Conservation (phyloP, 108 stramenopile genomes). For the Seminavis robusta region DNA sequence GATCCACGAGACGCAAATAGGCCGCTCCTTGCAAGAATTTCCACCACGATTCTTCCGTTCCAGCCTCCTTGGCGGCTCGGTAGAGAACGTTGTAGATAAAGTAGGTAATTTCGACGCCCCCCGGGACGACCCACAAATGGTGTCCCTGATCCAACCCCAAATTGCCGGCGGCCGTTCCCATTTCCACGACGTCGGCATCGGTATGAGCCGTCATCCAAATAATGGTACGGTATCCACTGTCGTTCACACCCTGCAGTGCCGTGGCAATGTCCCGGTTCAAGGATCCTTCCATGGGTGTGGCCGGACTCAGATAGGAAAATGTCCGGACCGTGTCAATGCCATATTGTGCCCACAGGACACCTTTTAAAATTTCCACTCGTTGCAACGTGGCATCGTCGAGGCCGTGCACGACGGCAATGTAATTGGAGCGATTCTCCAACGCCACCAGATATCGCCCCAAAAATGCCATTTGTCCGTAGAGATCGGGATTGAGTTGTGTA, state of each 20-base stretch:
- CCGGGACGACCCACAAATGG: not conserved
- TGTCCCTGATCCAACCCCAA: conserved; percentile 9
- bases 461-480: not conserved
- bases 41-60: too few species aligned
- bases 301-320: too few species aligned
- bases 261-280: too few species aligned
- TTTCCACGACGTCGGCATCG: not conserved
- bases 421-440: not conserved
- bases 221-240: conserved; percentile 11
- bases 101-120: not conserved
- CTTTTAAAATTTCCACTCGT: not conserved
- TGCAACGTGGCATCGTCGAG: not conserved
- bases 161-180: conserved; percentile 7
- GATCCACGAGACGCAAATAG: too few species aligned
- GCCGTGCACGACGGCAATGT: not conserved
- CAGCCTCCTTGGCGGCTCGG: too few species aligned
- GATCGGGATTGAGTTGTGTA: not conserved
- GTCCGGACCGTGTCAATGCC: too few species aligned
- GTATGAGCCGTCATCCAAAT: not conserved
- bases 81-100: too few species aligned
- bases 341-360: too few species aligned
- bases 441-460: not conserved
- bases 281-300: too few species aligned
- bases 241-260: not conserved
- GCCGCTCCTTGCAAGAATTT: too few species aligned